Base-by-base conservation (phyloP, 495 filamentous ascomycete genomes). In the Annulohypoxylon bovei region DNA sequence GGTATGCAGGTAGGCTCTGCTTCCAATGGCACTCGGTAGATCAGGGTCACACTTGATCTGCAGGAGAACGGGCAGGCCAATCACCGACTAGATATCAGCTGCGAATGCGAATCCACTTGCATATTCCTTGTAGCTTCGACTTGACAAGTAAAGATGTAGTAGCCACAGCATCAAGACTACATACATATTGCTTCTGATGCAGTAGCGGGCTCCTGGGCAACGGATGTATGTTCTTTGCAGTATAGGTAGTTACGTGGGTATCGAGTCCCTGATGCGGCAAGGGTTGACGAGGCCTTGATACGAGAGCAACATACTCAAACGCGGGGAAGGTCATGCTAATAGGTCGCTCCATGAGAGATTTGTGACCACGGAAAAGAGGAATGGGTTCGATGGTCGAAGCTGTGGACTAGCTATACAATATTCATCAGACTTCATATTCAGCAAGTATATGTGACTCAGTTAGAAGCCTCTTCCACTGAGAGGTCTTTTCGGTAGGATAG, bases 401-500 rank as follows among this genome's bases (percentile, higher is more conserved):
- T 32, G 20, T 58, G n/a, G 62, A 20, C 28, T 23, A 22, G 12
- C 9, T 50, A 28, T 12, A 44, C 14, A 37, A 18, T 11, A 30
- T 56, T 14, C 39, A 33, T 33, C 18, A 14, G 23, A 5, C 54
- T 30, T 59, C 37, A 11, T 37, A 35, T 25, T 49, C 28, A 54
- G 16, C 9, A 65, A 11, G 46, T 23, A 42, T 50, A 56, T 16
- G 28, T 59, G 52, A 62, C 42, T 53, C 12, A 32, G 27, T 70
- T 65, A 39, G 42, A 30, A 57, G 42, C 20, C 27, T 57, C 27
- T 32, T 30, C 30, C 46, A 37, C 16, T 6, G 7, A 60, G 44
- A 52, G 58, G 32, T 6, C 56, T 60, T 72, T 72, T 72, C 54
- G 25, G 70, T 55, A 64, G 70, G 70, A 42, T 72, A 72, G 47